These are phyloP conservation scores for Dictyostelium intermedium DNA, from an alignment of 78 protist species.

Conservation along the genomic window DNA sequence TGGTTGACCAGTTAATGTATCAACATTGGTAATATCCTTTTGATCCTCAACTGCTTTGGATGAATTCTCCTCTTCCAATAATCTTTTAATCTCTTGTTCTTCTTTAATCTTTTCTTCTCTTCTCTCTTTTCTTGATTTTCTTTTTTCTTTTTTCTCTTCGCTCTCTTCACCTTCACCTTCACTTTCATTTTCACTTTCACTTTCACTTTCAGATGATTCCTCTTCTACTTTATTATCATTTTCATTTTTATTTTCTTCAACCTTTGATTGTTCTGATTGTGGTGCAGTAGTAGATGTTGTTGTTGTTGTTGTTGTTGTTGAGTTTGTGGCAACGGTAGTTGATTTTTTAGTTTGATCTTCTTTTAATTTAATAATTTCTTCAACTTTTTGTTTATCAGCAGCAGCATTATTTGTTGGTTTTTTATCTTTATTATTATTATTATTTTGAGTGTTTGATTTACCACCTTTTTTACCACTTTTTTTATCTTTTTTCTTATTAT, in stretches of 20 bases:
- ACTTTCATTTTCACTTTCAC: not conserved
- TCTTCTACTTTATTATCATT: not conserved
- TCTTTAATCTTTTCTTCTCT: conserved; percentile 68
- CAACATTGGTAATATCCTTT: conserved; percentile 57
- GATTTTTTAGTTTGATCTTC: not conserved
- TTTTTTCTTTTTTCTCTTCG: conserved; percentile 32
- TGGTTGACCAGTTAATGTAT: conserved; percentile 83
- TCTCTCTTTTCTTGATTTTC: conserved; percentile 61
- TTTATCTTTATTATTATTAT: not conserved
- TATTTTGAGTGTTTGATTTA: not conserved
- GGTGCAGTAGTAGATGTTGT: too few species aligned
- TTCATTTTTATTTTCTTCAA: not conserved
- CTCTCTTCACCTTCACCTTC: conserved; percentile 12
- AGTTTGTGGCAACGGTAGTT: not conserved
- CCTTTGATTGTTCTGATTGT: not conserved
- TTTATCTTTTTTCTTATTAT: conserved; percentile 24
- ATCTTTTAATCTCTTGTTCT: conserved; percentile 59
- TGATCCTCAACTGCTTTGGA: conserved; percentile 23
- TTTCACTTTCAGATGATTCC: conserved; percentile 4
- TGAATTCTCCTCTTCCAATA: conserved; percentile 50
- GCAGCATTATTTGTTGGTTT: not conserved
- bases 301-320: not conserved
- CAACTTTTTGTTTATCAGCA: conserved; percentile 8
- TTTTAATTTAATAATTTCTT: conserved; percentile 15
- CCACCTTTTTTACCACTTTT: not conserved